Base-by-base conservation (phyloP, 2,329 filamentous ascomycete genomes). In the Monosporascus sp. region DNA sequence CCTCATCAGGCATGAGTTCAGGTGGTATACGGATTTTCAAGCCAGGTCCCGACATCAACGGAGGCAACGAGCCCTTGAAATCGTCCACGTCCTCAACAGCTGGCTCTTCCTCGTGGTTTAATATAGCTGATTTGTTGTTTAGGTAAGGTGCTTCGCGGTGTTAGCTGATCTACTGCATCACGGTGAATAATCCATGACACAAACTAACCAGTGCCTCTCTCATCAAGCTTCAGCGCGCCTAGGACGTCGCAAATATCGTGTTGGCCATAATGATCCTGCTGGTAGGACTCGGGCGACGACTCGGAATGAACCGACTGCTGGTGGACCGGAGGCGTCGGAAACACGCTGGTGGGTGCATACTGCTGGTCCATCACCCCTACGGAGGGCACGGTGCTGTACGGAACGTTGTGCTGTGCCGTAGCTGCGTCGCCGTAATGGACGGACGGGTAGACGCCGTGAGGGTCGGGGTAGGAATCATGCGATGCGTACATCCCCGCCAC, bases 1-100 rank as follows among this genome's bases (percentile, higher is more conserved):
- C 85, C 34, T 97, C 90, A 31, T 87, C 82, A 1, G 93, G 93
- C 91, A 97, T 96, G 64, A 97, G 80, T 63, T 95, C 91, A 0
- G 88, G 89, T 0, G 93, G 94, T 56, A 97, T 96, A 37, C 90
- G 84, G 54, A 96, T 87, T 54, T 88, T 91, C 22, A 85, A 78
- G 48, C 90, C 90, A 7, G 89, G 81, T 8, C 84, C 82, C 6
- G 81, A 80, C 17, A 82, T 79, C 36, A 87, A 80, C 14, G 84
- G 82, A 36, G 90, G 91, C 8, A 95, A 70, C 31, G 80, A 72
- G 45, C 84, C 81, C 60, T 90, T 88, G 54, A 81, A 85, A 53
- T 96, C 87, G 54, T 92, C 88, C 24, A 82, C 74, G 11, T 85
- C 88, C 55, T 89, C 86, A 36, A 88, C 71, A 0, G 82, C 83